phyloP scores from a whole-genome alignment of 345 rosid species.

The thale cress (Arabidopsis thaliana) region DNA sequence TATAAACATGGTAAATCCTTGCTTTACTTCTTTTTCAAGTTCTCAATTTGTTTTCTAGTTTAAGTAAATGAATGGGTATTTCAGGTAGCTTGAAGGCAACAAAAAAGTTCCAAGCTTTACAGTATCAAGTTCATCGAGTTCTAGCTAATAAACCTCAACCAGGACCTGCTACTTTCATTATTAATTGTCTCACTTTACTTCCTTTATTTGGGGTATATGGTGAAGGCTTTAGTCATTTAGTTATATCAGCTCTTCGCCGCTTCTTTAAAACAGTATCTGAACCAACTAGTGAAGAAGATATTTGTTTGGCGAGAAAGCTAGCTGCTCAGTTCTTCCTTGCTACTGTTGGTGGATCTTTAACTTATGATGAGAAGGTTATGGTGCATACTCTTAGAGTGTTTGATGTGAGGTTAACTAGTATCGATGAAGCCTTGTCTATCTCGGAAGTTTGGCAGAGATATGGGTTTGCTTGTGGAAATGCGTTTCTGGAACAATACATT shows the following conservation, averaged over 20 bases:
- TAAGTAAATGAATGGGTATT: background rate
- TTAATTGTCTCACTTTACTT: constrained; percentile 68
- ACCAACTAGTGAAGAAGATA: constrained; percentile 47
- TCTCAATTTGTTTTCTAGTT: background rate
- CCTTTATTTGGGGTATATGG: constrained; percentile 68
- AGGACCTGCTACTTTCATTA: constrained; percentile 72
- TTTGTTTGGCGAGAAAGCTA: constrained; percentile 54
- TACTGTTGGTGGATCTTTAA: constrained; percentile 55
- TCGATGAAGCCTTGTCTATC: constrained; percentile 57
- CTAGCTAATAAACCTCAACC: constrained; percentile 72
- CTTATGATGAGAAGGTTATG: constrained; percentile 67
- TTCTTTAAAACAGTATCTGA: constrained; percentile 50
- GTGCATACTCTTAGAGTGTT: constrained; percentile 65
- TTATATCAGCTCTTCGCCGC: constrained; percentile 76
- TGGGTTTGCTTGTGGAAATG: constrained; percentile 46
- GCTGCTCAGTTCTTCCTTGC: constrained; percentile 68
- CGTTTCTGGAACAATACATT: constrained; percentile 67
- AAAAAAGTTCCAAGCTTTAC: constrained; percentile 75
- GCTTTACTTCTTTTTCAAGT: constrained; percentile 13
- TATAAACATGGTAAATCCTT: constrained; percentile 63
- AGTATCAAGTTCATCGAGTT: constrained; percentile 64
- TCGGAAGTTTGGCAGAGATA: constrained; percentile 42
- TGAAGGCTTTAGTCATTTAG: constrained; percentile 94
- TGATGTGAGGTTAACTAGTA: constrained; percentile 57
- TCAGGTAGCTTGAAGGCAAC: constrained; percentile 80